phyloP scores from a whole-genome alignment of 805 yeast species.

The Torulaspora indica region DNA sequence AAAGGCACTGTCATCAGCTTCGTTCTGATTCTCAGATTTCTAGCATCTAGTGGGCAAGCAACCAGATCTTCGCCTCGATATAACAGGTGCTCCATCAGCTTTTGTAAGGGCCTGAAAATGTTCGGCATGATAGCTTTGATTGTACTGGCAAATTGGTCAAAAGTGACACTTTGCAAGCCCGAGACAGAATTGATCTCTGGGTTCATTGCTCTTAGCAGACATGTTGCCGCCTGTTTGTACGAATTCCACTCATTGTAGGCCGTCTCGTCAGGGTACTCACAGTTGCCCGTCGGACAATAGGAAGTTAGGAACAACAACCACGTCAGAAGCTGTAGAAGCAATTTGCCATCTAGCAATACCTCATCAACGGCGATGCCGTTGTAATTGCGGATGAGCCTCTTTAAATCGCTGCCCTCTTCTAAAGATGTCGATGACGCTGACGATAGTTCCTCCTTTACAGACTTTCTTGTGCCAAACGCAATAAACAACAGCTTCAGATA shows the following conservation, averaged over 20 bases:
- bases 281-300: slow-evolving; percentile 37
- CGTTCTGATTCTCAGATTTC: slow-evolving; percentile 10
- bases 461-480: slow-evolving; percentile 37
- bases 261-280: slow-evolving; percentile 23
- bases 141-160: slow-evolving; percentile 34
- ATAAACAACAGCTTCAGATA: slow-evolving; percentile 45
- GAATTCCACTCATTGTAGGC: slow-evolving; percentile 37
- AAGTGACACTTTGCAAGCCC: slow-evolving; percentile 23
- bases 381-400: slow-evolving; percentile 35
- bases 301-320: slow-evolving; percentile 46
- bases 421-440: slow-evolving; percentile 11
- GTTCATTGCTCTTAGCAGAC: slow-evolving; percentile 49
- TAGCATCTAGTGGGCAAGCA: slow-evolving; percentile 8
- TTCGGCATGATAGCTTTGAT: slow-evolving; percentile 40
- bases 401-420: slow-evolving; percentile 16
- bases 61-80: slow-evolving; percentile 31
- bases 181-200: slow-evolving; percentile 32
- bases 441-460: slow-evolving; percentile 19
- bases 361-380: slow-evolving; percentile 43
- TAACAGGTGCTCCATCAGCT: slow-evolving; percentile 43
- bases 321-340: slow-evolving; percentile 44
- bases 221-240: slow-evolving; percentile 43
- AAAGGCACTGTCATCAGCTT: slow-evolving; percentile 33
- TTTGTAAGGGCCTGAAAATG: slow-evolving; percentile 43
- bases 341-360: slow-evolving; percentile 39